Evolutionary conservation across 345 rosid genomes (phyloP).

Genomic region (Salix koriyanagi): DNA sequence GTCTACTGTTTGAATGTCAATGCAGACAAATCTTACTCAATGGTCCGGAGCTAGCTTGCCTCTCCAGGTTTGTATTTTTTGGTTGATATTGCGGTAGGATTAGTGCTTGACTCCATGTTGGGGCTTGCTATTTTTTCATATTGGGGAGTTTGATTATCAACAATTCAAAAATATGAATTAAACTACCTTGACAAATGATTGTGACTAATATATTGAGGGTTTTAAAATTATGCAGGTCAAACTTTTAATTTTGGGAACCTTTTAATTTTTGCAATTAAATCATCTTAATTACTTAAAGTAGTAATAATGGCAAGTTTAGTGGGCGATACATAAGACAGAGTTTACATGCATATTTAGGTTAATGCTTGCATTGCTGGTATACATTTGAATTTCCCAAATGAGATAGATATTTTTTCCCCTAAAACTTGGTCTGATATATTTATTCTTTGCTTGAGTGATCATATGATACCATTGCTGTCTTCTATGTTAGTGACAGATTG

Average conservation of each 20-base stretch:
- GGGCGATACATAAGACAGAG: not conserved
- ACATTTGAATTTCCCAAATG: not conserved
- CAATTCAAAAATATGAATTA: not conserved
- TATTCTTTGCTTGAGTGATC: not conserved
- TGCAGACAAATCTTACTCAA: slow-evolving; percentile 89
- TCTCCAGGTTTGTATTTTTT: slow-evolving; percentile 62
- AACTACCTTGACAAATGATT: not conserved
- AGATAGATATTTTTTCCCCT: not conserved
- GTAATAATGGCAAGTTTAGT: not conserved
- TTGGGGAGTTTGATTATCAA: not conserved
- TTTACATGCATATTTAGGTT: not conserved
- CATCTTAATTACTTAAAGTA: not conserved
- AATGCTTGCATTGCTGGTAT: not conserved
- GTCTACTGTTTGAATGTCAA: slow-evolving; percentile 13
- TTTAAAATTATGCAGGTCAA: not conserved
- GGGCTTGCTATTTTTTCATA: not conserved
- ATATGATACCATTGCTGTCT: not conserved
- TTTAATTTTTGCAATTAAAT: not conserved
- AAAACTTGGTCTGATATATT: not conserved
- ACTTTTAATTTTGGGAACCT: not conserved
- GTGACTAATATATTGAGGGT: not conserved
- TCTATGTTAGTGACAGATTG: not conserved
- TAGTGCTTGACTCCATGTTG: not conserved
- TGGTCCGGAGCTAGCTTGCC: slow-evolving; percentile 98
- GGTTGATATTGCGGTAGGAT: not conserved